Evolutionary conservation across 495 filamentous ascomycete species (phyloP).

Genomic region (Aspergillus leporis): DNA sequence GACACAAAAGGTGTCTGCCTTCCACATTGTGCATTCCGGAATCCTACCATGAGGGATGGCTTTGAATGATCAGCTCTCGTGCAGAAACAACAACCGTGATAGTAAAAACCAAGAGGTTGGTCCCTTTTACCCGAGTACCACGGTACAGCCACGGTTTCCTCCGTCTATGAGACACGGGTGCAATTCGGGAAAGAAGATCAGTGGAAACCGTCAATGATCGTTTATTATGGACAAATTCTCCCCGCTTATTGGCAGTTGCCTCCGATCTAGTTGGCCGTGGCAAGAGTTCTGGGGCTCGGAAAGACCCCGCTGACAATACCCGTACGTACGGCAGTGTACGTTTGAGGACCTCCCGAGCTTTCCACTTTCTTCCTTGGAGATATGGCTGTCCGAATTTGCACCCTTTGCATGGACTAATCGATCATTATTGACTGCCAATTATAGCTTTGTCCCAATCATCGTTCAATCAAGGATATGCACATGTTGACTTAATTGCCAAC

Average conservation of each 20-base stretch:
- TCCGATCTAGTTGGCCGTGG: constrained; percentile 21
- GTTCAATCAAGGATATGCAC: constrained; percentile 24
- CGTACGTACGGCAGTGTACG: background rate
- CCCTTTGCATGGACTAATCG: background rate
- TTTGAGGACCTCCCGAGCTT: background rate
- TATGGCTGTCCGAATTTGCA: constrained; percentile 11
- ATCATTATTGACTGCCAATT: constrained; percentile 13
- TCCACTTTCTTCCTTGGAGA: background rate
- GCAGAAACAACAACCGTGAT: background rate
- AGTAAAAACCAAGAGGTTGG: background rate
- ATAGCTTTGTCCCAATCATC: constrained; percentile 13
- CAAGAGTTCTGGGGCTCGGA: constrained; percentile 16
- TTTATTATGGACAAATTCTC: constrained; percentile 19
- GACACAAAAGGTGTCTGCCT: background rate
- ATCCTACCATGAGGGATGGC: too few relatives aligned
- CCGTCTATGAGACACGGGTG: constrained; percentile 29
- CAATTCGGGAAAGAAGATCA: constrained; percentile 39
- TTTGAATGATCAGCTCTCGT: background rate
- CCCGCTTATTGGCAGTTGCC: constrained; percentile 15
- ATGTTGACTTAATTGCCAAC: constrained; percentile 26
- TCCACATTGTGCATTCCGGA: too few relatives aligned
- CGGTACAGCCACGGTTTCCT: constrained; percentile 24
- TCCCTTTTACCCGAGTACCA: constrained; percentile 18
- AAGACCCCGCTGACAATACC: constrained; percentile 18
- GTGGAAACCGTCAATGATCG: constrained; percentile 35